A percentile compares a stretch with the other conserved stretches of the same genome.
Conservation (phyloP, 805 yeast genomes). For the Metschnikowia arizonensis region DNA sequence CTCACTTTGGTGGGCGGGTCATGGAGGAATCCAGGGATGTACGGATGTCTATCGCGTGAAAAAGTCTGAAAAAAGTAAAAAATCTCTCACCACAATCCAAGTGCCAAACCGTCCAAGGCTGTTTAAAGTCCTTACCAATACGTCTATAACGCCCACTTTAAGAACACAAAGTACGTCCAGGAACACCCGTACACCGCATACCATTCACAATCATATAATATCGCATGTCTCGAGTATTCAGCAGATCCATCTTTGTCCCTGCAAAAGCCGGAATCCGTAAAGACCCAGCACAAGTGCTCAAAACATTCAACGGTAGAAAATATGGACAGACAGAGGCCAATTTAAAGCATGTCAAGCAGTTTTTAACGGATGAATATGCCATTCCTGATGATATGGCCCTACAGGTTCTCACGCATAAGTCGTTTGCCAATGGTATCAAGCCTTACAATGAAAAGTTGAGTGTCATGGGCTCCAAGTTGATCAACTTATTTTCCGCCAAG, state of each 20-base stretch:
- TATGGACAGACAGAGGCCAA: conserved; percentile 53
- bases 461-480: conserved; percentile 62
- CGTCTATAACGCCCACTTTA: neutral
- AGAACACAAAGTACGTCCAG: too few relatives aligned
- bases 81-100: neutral
- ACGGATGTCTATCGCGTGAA: neutral
- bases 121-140: neutral
- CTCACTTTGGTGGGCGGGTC: too few relatives aligned
- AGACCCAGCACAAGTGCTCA: conserved; percentile 55
- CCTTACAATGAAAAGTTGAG: conserved; percentile 88
- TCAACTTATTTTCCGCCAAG: conserved; percentile 49
- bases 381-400: conserved; percentile 60
- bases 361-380: conserved; percentile 44
- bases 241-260: conserved; percentile 36
- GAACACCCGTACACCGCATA: too few relatives aligned
- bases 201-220: too few relatives aligned
- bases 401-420: conserved; percentile 88
- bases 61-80: conserved; percentile 1
- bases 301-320: conserved; percentile 31
- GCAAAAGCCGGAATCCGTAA: conserved; percentile 70
- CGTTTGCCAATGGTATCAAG: conserved; percentile 85
- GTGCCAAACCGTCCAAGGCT: neutral
- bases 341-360: conserved; percentile 44
- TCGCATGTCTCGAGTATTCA: conserved; percentile 9
- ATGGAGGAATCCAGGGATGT: too few relatives aligned